These are phyloP conservation scores for Dioscorea alata DNA, from an alignment of 106 monocot species.

Conservation along the genomic window DNA sequence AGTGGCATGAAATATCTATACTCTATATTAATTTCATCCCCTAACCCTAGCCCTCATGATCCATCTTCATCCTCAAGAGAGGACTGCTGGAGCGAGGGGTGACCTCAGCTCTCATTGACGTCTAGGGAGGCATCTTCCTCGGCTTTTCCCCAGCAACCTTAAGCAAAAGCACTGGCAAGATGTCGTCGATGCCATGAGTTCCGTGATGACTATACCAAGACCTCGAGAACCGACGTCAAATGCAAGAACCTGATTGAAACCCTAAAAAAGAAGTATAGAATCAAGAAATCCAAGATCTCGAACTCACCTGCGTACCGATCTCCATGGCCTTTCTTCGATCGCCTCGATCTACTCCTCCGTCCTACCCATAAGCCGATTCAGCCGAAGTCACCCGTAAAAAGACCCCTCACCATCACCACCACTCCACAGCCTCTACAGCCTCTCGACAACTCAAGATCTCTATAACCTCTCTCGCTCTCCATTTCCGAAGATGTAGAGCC, in stretches of 20 bases:
- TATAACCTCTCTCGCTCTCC: too few species aligned
- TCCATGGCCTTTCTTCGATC: slow-evolving; percentile 75
- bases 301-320: slow-evolving; percentile 3
- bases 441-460: too few species aligned
- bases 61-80: slow-evolving; percentile 22
- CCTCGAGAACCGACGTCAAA: slow-evolving; percentile 60
- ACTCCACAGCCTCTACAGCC: slow-evolving; percentile 10
- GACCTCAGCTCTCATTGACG: slow-evolving; percentile 61
- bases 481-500: too few species aligned
- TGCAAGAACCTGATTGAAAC: slow-evolving; percentile 95
- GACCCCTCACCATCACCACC: slow-evolving; percentile 2
- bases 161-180: slow-evolving; percentile 86
- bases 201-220: slow-evolving; percentile 58
- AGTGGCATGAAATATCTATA: too few species aligned
- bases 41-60: slow-evolving; percentile 41
- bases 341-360: slow-evolving; percentile 62
- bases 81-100: slow-evolving; percentile 69
- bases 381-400: neutral
- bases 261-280: slow-evolving; percentile 91
- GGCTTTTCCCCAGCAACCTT: slow-evolving; percentile 62
- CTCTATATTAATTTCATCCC: too few species aligned
- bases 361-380: slow-evolving; percentile 14
- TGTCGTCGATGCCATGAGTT: slow-evolving; percentile 78
- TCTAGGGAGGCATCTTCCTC: slow-evolving; percentile 78
- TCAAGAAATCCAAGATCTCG: slow-evolving; percentile 51